Evolutionary conservation across 2,329 filamentous ascomycete species (phyloP).

Genomic region (Fusarium sarcochroum): DNA sequence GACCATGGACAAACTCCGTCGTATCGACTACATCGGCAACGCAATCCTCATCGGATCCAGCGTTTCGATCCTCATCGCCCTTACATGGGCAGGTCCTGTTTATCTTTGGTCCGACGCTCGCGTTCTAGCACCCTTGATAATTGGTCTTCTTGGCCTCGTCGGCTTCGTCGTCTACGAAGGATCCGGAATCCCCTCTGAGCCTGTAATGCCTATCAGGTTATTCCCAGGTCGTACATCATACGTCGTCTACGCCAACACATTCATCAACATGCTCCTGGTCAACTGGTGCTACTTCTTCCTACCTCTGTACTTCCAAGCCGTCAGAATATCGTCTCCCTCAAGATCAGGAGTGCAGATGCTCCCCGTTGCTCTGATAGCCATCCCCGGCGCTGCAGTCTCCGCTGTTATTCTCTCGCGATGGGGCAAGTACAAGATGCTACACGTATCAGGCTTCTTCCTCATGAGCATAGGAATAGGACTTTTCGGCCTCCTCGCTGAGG

Average conservation of each 20-base stretch:
- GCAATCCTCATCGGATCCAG: constrained; percentile 57
- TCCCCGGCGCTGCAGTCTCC: constrained; percentile 48
- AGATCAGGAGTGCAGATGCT: constrained; percentile 54
- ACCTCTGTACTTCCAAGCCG: constrained; percentile 63
- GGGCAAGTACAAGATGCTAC: constrained; percentile 54
- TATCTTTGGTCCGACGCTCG: constrained; percentile 58
- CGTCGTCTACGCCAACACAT: constrained; percentile 44
- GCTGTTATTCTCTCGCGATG: constrained; percentile 51
- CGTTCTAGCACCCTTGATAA: constrained; percentile 59
- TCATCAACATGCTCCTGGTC: constrained; percentile 44
- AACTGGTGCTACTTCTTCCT: constrained; percentile 59
- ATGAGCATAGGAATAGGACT: constrained; percentile 59
- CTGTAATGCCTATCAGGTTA: constrained; percentile 46
- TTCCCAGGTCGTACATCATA: constrained; percentile 42
- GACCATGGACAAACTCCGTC: constrained; percentile 49
- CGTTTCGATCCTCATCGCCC: constrained; percentile 58
- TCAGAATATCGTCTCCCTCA: constrained; percentile 52
- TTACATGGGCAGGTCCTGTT: constrained; percentile 60
- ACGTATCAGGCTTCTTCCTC: constrained; percentile 55
- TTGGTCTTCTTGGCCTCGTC: constrained; percentile 32
- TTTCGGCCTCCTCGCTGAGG: constrained; percentile 54
- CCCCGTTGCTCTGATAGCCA: constrained; percentile 48
- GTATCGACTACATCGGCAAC: constrained; percentile 63
- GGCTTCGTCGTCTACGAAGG: constrained; percentile 41
- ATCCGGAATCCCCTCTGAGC: constrained; percentile 39